phyloP scores from a whole-genome alignment of 305 asterid genomes.

The Fraxinus albicans region DNA sequence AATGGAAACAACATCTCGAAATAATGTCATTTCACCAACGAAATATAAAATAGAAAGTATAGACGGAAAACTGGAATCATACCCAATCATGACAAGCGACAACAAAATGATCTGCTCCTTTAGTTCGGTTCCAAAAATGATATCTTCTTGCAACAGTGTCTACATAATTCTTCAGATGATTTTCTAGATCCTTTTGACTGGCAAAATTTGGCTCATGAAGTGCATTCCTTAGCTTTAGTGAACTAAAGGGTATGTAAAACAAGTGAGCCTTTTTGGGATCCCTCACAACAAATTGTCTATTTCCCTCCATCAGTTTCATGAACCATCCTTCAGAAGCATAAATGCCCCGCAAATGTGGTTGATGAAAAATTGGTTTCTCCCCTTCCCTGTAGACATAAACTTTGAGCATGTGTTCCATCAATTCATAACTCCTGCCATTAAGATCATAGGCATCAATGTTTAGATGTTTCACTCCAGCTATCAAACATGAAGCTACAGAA shows the following conservation, averaged over 20 bases:
- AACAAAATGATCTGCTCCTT: constrained; percentile 49
- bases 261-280: constrained; percentile 57
- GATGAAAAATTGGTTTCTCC: constrained; percentile 58
- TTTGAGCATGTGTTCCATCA: constrained; percentile 54
- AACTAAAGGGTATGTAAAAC: constrained; percentile 57
- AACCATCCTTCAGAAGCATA: constrained; percentile 75
- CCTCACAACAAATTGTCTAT: constrained; percentile 45
- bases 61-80: constrained; percentile 15
- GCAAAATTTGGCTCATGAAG: constrained; percentile 24
- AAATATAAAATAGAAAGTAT: neutral
- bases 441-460: constrained; percentile 14
- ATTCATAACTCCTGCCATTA: constrained; percentile 52
- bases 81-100: constrained; percentile 66
- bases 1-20: neutral
- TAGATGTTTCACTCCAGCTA: neutral
- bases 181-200: constrained; percentile 39
- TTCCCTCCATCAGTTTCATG: constrained; percentile 53
- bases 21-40: constrained; percentile 6
- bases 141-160: constrained; percentile 37
- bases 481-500: neutral
- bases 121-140: constrained; percentile 48
- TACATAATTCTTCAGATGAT: constrained; percentile 43
- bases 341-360: constrained; percentile 46
- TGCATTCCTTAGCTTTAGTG: constrained; percentile 37
- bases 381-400: constrained; percentile 58